Percentiles rank a stretch among this genome's conserved stretches.
Evolutionary conservation across 1,284 basidiomycete genomes (phyloP).

Genomic region (Grifola frondosa): DNA sequence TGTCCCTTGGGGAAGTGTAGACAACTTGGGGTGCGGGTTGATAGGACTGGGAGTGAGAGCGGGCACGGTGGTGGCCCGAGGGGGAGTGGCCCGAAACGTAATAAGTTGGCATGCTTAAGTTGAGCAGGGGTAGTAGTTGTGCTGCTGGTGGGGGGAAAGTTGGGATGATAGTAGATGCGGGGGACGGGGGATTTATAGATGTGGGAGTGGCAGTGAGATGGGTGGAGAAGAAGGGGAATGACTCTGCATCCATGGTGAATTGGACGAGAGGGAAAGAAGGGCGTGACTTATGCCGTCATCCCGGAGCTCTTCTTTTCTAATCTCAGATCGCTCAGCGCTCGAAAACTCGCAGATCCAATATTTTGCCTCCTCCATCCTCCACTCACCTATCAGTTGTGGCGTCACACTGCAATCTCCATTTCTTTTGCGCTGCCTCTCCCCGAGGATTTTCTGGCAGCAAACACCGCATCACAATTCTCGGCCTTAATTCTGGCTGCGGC

Average conservation of each 20-base stretch:
- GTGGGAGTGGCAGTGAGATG: slow-evolving; percentile 2
- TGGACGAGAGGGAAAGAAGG: slow-evolving; percentile 7
- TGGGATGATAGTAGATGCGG: slow-evolving; percentile 3
- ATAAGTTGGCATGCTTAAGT: slow-evolving; percentile 23
- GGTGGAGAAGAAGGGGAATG: slow-evolving; percentile 11
- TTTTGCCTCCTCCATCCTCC: too few species aligned
- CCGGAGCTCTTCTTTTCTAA: too few species aligned
- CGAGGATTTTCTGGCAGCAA: too few species aligned
- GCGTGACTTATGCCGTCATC: slow-evolving; percentile 12
- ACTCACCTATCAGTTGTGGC: too few species aligned
- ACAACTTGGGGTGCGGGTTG: slow-evolving; percentile 9
- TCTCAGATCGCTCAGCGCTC: too few species aligned
- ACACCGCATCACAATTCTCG: too few species aligned
- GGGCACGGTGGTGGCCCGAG: slow-evolving; percentile 18
- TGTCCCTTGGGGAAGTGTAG: slow-evolving; percentile 19
- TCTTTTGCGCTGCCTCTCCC: too few species aligned
- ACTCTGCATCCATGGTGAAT: slow-evolving; percentile 19
- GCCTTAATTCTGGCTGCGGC: too few species aligned
- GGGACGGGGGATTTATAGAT: slow-evolving; percentile 6
- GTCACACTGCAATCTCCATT: too few species aligned
- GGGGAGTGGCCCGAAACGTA: slow-evolving; percentile 20
- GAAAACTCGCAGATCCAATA: too few species aligned
- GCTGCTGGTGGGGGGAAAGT: slow-evolving; percentile 1
- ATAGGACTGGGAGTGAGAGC: slow-evolving; percentile 23
- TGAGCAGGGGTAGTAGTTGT: slow-evolving; percentile 3